Evolutionary conservation across 495 filamentous ascomycete genomes (phyloP).

Genomic region (Aspergillus taichungensis): DNA sequence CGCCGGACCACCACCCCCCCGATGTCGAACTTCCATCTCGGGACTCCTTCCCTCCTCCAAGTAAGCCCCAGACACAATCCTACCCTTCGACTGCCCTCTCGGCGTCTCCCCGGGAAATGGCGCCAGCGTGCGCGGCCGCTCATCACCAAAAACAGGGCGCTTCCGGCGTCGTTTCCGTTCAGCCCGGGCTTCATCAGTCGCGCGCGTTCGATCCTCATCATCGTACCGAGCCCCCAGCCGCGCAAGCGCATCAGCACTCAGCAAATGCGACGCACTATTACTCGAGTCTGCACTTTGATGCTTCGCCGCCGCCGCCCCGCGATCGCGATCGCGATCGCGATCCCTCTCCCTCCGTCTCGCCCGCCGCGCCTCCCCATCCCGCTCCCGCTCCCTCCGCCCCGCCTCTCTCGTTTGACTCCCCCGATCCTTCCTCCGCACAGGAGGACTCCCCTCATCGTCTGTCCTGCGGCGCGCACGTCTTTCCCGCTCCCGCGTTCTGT

Average conservation of each 20-base stretch:
- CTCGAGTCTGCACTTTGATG: constrained; percentile 34
- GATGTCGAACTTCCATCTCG: constrained; percentile 30
- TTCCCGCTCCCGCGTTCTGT: too few species aligned
- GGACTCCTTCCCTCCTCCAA: constrained; percentile 53
- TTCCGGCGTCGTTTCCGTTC: constrained; percentile 29
- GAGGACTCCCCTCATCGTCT: too few species aligned
- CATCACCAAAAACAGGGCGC: constrained; percentile 19
- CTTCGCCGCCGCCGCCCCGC: constrained; percentile 18
- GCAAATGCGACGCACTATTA: constrained; percentile 29
- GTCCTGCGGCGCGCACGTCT: too few species aligned
- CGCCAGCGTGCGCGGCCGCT: constrained; percentile 15
- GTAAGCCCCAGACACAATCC: constrained; percentile 59
- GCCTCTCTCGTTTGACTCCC: too few species aligned
- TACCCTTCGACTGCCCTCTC: constrained; percentile 40
- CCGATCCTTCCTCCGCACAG: too few species aligned
- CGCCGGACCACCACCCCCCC: constrained; percentile 28
- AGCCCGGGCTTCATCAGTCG: constrained; percentile 25
- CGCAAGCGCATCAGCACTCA: constrained; percentile 49
- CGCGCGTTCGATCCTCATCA: constrained; percentile 17
- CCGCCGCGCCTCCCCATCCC: too few species aligned
- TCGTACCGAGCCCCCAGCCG: constrained; percentile 52
- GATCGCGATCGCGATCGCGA: constrained; percentile 14
- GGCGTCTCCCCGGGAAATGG: constrained; percentile 20
- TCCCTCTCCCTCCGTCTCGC: background rate
- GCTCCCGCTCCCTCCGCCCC: too few species aligned